Evolutionary conservation across 495 filamentous ascomycete genomes (phyloP).

Genomic region (Alectoria sarmentosa): DNA sequence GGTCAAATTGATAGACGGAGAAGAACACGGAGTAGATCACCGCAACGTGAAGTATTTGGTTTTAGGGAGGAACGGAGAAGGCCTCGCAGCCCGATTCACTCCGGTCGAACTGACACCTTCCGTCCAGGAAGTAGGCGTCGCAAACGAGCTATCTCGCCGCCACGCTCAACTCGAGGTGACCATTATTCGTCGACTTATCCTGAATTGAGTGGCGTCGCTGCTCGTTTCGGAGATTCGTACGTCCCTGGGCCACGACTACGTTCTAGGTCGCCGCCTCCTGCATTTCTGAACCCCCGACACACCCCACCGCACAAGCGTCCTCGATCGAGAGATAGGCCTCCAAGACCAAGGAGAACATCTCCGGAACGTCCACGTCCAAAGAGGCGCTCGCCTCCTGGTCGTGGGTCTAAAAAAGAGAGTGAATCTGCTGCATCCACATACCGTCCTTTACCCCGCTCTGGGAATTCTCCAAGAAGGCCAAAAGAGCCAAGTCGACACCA

Average conservation of each 20-base stretch:
- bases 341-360: constrained; percentile 13
- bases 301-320: constrained; percentile 14
- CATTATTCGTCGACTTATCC: constrained; percentile 17
- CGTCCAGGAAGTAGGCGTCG: constrained; percentile 18
- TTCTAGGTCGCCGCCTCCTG: constrained; percentile 20
- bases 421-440: constrained; percentile 8
- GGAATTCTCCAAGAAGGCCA: constrained; percentile 8
- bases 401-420: constrained; percentile 6
- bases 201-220: constrained; percentile 7
- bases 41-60: constrained; percentile 23
- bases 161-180: constrained; percentile 15
- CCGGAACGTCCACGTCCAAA: constrained; percentile 16
- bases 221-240: constrained; percentile 24
- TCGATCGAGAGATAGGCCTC: constrained; percentile 18
- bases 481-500: constrained; percentile 2
- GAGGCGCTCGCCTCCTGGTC: constrained; percentile 9
- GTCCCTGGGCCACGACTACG: constrained; percentile 20
- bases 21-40: constrained; percentile 44
- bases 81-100: constrained; percentile 20
- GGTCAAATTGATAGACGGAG: constrained; percentile 35
- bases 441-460: constrained; percentile 5
- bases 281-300: constrained; percentile 7
- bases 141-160: constrained; percentile 18
- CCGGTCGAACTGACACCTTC: constrained; percentile 17
- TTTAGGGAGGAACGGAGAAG: constrained; percentile 21